These are phyloP conservation scores for Claviceps quebecensis DNA, from an alignment of 2,329 filamentous ascomycete species.

Conservation along the genomic window DNA sequence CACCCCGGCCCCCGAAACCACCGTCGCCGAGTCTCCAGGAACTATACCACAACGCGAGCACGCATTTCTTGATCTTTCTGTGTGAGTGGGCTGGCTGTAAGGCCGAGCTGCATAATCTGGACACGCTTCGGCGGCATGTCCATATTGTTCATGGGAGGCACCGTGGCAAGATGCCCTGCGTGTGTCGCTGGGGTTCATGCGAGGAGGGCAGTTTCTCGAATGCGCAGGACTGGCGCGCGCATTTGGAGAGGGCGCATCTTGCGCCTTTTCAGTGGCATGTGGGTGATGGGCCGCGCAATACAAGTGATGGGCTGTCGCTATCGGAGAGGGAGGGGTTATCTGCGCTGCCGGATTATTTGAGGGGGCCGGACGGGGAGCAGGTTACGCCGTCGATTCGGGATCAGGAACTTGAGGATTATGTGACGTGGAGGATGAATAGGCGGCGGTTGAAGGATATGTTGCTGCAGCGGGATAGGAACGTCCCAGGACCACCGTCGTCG, in stretches of 20 bases:
- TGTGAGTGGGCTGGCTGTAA: conserved; percentile 48
- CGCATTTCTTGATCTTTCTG: conserved; percentile 35
- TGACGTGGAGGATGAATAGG: conserved; percentile 30
- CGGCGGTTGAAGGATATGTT: conserved; percentile 30
- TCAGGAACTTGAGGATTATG: conserved; percentile 35
- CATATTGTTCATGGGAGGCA: conserved; percentile 30
- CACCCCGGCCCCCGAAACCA: conserved; percentile 28
- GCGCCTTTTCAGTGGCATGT: conserved; percentile 40
- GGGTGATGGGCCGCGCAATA: conserved; percentile 43
- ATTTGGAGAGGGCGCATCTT: conserved; percentile 42
- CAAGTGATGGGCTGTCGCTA: conserved; percentile 4
- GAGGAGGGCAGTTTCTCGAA: conserved; percentile 3
- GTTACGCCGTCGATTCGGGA: conserved; percentile 43
- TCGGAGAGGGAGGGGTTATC: not conserved
- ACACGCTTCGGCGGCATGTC: conserved; percentile 42
- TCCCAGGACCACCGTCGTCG: conserved; percentile 15
- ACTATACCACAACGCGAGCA: conserved; percentile 26
- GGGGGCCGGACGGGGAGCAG: conserved; percentile 36
- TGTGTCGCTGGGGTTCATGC: conserved; percentile 22
- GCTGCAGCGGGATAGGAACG: conserved; percentile 29
- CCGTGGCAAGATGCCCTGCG: not conserved
- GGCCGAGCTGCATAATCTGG: conserved; percentile 48
- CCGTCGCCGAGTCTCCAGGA: conserved; percentile 24
- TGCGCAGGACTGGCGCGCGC: conserved; percentile 25
- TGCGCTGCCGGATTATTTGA: conserved; percentile 33